These are phyloP conservation scores for Paulownia fortunei DNA, from an alignment of 257 asterid genomes.

Conservation along the genomic window DNA sequence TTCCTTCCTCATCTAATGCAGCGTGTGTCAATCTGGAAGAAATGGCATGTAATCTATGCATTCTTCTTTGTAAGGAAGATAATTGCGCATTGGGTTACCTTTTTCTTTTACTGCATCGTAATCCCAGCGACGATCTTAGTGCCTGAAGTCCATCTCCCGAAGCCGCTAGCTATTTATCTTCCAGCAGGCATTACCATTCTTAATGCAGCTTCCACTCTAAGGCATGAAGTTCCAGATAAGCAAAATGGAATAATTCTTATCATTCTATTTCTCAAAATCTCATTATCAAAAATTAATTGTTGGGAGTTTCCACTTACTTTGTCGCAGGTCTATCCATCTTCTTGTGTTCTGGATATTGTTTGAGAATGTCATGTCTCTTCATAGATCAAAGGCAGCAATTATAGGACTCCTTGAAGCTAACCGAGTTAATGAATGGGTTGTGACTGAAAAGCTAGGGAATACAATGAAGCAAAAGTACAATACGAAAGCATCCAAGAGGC, in stretches of 20 bases:
- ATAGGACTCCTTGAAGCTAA: slow-evolving; percentile 84
- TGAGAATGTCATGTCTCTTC: slow-evolving; percentile 92
- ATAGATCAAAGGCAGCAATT: slow-evolving; percentile 86
- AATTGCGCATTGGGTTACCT: slow-evolving; percentile 92
- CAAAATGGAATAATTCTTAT: slow-evolving; percentile 34
- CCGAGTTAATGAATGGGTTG: slow-evolving; percentile 88
- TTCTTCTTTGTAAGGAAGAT: slow-evolving; percentile 95
- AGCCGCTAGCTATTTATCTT: slow-evolving; percentile 81
- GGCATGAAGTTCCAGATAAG: slow-evolving; percentile 49
- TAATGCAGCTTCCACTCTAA: slow-evolving; percentile 75
- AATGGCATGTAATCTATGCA: slow-evolving; percentile 69
- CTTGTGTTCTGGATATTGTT: slow-evolving; percentile 84
- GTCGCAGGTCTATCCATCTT: slow-evolving; percentile 71
- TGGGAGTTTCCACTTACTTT: slow-evolving; percentile 23
- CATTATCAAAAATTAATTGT: slow-evolving; percentile 11
- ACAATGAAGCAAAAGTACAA: slow-evolving; percentile 54
- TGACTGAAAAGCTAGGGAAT: slow-evolving; percentile 90
- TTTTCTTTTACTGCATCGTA: slow-evolving; percentile 85
- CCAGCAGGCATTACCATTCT: slow-evolving; percentile 87
- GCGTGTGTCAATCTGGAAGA: slow-evolving; percentile 80
- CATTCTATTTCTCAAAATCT: slow-evolving; percentile 21
- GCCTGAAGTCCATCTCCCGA: slow-evolving; percentile 81
- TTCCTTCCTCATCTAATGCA: slow-evolving; percentile 46
- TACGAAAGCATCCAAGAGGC: slow-evolving; percentile 53
- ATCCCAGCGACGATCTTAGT: slow-evolving; percentile 83